These are phyloP conservation scores for Spencermartinsiella europaea DNA, from an alignment of 805 yeast species.

Conservation along the genomic window DNA sequence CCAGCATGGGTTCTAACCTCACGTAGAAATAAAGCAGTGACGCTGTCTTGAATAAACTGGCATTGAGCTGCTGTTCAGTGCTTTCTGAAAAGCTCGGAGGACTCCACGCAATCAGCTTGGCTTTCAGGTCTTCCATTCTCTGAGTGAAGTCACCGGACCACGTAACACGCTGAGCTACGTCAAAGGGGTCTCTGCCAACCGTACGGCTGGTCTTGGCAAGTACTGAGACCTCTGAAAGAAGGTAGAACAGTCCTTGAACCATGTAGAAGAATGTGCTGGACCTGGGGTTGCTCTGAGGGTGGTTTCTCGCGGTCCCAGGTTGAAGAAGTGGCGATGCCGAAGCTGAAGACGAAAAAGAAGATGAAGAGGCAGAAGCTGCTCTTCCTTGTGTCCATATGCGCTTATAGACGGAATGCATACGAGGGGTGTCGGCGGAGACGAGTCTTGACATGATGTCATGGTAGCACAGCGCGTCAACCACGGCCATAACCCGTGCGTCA, in stretches of 20 bases:
- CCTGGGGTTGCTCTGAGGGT: not conserved
- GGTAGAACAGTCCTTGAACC: not conserved
- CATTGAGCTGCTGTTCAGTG: slow-evolving; percentile 1
- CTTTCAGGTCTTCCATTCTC: not conserved
- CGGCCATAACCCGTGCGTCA: not conserved
- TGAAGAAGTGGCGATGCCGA: not conserved
- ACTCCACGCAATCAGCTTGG: not conserved
- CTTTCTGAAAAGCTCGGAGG: not conserved
- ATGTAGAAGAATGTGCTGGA: not conserved
- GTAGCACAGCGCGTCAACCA: slow-evolving; percentile 11
- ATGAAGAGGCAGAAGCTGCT: not conserved
- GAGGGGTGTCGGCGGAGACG: not conserved
- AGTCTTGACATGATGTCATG: slow-evolving; percentile 14
- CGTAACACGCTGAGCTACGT: not conserved
- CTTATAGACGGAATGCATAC: not conserved
- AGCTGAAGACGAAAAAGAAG: not conserved
- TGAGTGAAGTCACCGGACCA: not conserved
- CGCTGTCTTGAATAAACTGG: slow-evolving; percentile 9
- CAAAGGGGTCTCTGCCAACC: not conserved
- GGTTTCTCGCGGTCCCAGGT: no score
- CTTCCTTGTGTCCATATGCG: not conserved
- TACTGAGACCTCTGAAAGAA: not conserved
- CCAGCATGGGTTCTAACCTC: slow-evolving; percentile 6
- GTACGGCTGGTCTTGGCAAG: not conserved
- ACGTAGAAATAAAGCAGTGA: slow-evolving; percentile 9